A percentile compares a stretch with the other conserved stretches of the same genome.
Evolutionary conservation across 352 stramenopile genomes (phyloP).

Genomic region (Globisporangium orthogonon): DNA sequence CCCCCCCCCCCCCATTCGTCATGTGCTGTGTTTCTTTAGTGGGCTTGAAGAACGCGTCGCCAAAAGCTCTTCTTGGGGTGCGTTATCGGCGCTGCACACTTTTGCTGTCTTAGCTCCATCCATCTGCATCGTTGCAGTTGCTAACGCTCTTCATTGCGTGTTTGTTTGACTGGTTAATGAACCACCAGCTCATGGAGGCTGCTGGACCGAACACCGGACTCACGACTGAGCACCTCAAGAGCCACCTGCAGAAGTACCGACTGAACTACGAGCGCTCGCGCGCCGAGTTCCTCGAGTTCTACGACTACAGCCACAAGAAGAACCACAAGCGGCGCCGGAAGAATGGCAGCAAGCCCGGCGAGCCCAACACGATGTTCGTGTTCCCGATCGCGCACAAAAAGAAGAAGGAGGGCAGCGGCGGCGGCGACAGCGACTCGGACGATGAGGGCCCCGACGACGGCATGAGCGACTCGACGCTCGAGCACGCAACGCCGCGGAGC

Average conservation of each 20-base stretch:
- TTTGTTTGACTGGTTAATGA: constrained; percentile 9
- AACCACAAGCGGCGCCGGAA: constrained; percentile 48
- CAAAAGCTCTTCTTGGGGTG: constrained; percentile 73
- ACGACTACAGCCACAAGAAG: constrained; percentile 67
- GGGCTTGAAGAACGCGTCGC: constrained; percentile 83
- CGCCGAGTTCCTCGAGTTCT: constrained; percentile 82
- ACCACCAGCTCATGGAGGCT: constrained; percentile 54
- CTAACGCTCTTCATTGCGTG: constrained; percentile 8
- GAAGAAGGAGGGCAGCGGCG: constrained; percentile 22
- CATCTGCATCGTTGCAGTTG: neutral
- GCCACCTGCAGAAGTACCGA: constrained; percentile 85
- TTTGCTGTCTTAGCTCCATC: constrained; percentile 1
- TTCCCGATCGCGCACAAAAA: constrained; percentile 69
- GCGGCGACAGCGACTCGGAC: constrained; percentile 36
- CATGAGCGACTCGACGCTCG: constrained; percentile 16
- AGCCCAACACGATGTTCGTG: constrained; percentile 72
- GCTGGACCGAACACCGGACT: constrained; percentile 49
- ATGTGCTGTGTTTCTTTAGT: constrained; percentile 24
- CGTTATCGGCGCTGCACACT: constrained; percentile 4
- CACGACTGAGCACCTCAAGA: constrained; percentile 86
- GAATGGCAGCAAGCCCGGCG: constrained; percentile 27
- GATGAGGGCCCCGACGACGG: constrained; percentile 9
- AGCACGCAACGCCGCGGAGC: constrained; percentile 12
- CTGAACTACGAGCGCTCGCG: constrained; percentile 85
- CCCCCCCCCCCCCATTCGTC: neutral